Percentiles rank a stretch among this genome's conserved stretches.
Conservation (phyloP, 768 basidiomycete genomes). For the Scleroderma citrinum region DNA sequence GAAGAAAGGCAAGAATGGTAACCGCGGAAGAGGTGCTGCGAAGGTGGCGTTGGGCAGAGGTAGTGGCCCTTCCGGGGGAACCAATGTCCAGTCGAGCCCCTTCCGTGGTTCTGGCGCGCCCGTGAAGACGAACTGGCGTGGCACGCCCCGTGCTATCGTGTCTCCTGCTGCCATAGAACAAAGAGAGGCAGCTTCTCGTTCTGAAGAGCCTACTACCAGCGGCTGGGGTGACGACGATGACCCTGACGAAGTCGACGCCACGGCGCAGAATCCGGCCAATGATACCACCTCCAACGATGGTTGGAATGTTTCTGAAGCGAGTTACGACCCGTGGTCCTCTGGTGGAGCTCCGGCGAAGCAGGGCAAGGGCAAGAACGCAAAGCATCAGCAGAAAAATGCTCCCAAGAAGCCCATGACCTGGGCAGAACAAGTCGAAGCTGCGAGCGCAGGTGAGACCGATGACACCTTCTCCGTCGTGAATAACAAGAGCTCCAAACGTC, state of each 20-base stretch:
- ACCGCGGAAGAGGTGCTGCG: conserved; percentile 2
- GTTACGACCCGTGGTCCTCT: conserved; percentile 18
- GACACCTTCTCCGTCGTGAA: not conserved
- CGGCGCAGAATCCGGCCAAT: not conserved
- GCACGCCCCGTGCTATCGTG: conserved; percentile 22
- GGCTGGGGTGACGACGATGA: conserved; percentile 20
- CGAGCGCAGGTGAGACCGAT: conserved; percentile 3
- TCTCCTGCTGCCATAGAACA: conserved; percentile 19
- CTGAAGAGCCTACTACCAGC: conserved; percentile 1
- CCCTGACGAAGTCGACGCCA: conserved; percentile 3
- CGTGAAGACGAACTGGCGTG: conserved; percentile 27
- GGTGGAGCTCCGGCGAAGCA: not conserved
- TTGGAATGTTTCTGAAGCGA: conserved; percentile 18
- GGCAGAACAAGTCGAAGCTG: conserved; percentile 24
- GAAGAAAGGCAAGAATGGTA: conserved; percentile 16
- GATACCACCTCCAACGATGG: conserved; percentile 15
- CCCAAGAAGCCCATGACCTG: conserved; percentile 5
- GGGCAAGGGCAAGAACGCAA: no score
- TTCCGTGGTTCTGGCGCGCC: conserved; percentile 27
- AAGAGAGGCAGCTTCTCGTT: conserved; percentile 12
- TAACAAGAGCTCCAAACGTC: not conserved
- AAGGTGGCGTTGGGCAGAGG: conserved; percentile 6
- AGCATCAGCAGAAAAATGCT: no score
- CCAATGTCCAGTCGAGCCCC: conserved; percentile 5
- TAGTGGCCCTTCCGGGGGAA: not conserved